Evolutionary conservation across 2,329 filamentous ascomycete genomes (phyloP), one percentile per base, ranked within the genome.

Genomic region (Colletotrichum sp.): DNA sequence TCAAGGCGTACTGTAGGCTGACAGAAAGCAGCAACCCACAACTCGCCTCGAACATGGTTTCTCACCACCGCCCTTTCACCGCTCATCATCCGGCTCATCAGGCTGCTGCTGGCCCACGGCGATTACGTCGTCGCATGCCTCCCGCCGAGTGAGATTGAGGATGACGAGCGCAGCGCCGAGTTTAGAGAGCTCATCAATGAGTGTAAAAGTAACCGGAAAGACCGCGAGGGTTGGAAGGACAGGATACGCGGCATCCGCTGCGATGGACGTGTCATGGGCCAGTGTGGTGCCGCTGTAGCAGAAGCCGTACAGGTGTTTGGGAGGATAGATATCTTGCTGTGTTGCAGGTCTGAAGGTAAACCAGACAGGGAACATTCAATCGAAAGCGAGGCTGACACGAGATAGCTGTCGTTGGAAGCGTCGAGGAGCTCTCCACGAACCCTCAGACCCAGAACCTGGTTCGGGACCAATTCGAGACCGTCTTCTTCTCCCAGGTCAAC

Each of bases 401-500:
- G 4, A 18, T 75, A 96, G 95, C 95, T 78, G 92, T 98, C 36
- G 92, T 99, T 39, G 97, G 96, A 55, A 95, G 95, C 1, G 94
- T 99, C 9, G 97, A 99, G 85, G 97, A 99, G 84, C 88, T 98
- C 30, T 93, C 93, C 1, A 94, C 95, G 34, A 93, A 90, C 28
- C 89, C 90, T 6, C 90, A 92, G 59, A 96, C 95, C 2, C 90
- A 93, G 79, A 95, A 93, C 75, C 90, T 98, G 21, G 93, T 98
- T 44, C 92, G 95, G 77, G 95, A 98, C 81, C 96, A 98, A 83
- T 98, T 99, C 83, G 96, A 99, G 84, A 93, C 93, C 78, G 95
- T 98, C 81, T 99, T 98, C 88, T 99, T 99, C 84, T 95, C 95
- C 1, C 96, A 98, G 74, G 94, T 99, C 84, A 99, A 99, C 85